phyloP scores from a whole-genome alignment of 2,329 filamentous ascomycete genomes.

The Paraconiothyrium sp. region DNA sequence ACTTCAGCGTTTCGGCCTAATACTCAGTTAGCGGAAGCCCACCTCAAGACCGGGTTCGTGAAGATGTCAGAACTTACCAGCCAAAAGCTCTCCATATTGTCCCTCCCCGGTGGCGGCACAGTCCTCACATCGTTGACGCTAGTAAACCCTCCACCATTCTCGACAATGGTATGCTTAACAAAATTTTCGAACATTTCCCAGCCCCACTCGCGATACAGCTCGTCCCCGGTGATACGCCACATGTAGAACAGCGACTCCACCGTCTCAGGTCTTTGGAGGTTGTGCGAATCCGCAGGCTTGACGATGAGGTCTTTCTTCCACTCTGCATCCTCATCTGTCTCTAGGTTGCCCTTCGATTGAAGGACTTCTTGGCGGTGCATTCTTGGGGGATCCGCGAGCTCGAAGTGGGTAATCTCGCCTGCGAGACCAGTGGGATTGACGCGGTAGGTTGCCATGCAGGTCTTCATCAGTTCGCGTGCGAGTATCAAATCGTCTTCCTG shows the following conservation, averaged over 20 bases:
- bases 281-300: conserved; percentile 85
- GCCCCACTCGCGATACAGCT: conserved; percentile 91
- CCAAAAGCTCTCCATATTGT: conserved; percentile 99
- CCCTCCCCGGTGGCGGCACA: conserved; percentile 73
- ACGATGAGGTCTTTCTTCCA: conserved; percentile 85
- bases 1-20: conserved; percentile 94
- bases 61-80: conserved; percentile 67
- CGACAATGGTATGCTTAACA: conserved; percentile 81
- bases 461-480: conserved; percentile 90
- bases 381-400: conserved; percentile 74
- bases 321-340: conserved; percentile 57
- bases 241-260: conserved; percentile 98
- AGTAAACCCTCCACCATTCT: conserved; percentile 81
- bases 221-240: conserved; percentile 96
- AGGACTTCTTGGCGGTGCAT: conserved; percentile 60
- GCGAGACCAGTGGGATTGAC: conserved; percentile 90
- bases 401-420: conserved; percentile 92
- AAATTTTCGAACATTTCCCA: conserved; percentile 99
- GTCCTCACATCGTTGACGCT: conserved; percentile 78
- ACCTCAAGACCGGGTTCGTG: not conserved
- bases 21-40: not conserved
- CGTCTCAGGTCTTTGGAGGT: conserved; percentile 93
- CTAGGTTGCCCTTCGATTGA: conserved; percentile 54
- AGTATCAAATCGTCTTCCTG: conserved; percentile 89
- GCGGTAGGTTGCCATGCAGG: conserved; percentile 98